Percentiles rank a stretch among this genome's conserved stretches.
Conservation (phyloP, 768 basidiomycete species). For the Serpula lacrymans region DNA sequence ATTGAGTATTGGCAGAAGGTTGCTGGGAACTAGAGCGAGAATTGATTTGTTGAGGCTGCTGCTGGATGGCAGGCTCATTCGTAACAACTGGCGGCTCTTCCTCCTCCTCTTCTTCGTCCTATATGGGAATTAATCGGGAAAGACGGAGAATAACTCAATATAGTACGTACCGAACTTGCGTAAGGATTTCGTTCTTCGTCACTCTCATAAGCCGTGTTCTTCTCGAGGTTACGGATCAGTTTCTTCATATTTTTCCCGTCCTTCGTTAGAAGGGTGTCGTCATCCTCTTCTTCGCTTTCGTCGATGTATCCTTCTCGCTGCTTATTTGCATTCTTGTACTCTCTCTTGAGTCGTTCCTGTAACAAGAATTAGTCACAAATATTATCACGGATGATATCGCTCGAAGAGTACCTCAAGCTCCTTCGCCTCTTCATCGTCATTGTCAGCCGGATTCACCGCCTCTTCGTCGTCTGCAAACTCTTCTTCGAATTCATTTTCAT, state of each 20-base stretch:
- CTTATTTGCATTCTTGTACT: constrained; percentile 78
- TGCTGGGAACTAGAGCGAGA: constrained; percentile 43
- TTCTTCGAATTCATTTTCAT: constrained; percentile 80
- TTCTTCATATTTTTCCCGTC: constrained; percentile 84
- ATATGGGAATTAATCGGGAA: constrained; percentile 8
- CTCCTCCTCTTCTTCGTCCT: constrained; percentile 75
- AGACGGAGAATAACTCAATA: neutral
- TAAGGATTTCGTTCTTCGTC: constrained; percentile 83
- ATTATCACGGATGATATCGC: too few relatives aligned
- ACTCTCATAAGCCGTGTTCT: constrained; percentile 76
- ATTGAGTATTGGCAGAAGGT: constrained; percentile 25
- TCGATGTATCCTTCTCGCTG: constrained; percentile 65
- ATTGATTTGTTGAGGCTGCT: constrained; percentile 39
- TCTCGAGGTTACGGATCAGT: constrained; percentile 79
- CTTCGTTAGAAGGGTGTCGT: constrained; percentile 53
- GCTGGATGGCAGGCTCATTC: constrained; percentile 42
- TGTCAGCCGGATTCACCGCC: constrained; percentile 63
- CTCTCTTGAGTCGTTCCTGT: constrained; percentile 81
- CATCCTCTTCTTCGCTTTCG: constrained; percentile 73
- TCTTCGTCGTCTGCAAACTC: constrained; percentile 89
- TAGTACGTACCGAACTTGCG: constrained; percentile 60
- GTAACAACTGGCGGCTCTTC: constrained; percentile 49
- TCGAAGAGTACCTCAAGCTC: constrained; percentile 61
- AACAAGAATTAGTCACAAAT: too few relatives aligned
- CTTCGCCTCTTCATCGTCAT: constrained; percentile 82